Evolutionary conservation across 176 grass and related monocot species (phyloP), one percentile per base, ranked within the genome.

Genomic region (Avena sativa): DNA sequence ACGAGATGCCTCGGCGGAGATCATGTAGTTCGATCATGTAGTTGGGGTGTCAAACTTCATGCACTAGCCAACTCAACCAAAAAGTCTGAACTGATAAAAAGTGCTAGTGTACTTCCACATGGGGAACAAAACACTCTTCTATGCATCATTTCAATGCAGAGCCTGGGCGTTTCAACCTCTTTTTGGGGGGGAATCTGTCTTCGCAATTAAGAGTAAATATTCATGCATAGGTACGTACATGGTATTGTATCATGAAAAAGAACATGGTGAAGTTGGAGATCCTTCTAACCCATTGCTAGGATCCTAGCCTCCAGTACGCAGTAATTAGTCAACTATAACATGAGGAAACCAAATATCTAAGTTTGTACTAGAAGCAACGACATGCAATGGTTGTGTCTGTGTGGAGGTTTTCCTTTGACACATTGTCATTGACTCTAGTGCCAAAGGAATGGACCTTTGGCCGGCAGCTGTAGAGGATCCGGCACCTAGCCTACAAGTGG

Each of bases 401-500:
- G 11, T 19, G 26, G 47, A 47, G 50, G 26, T 17, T 43, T 78
- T 34, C 13, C 61, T 64, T 34, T 34, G 32, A 34, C 51, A 17
- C 72, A 78, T 83, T 6, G 50, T 14, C 5, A 21, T 77, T 78
- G 86, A 88, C 79, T 30, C 30, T 21, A 38, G 2, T 5, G 53
- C 72, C 19, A 4, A 51, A 9, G 1, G 19, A 25, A 51, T 63
- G 12, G 28, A 53, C 8, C 26, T 20, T 8, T 21, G 81, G 72
- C 25, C 20, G 2, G 74, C 55, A 9, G 66, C 10, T 63, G 65
- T 52, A 72, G 56, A 80, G 30, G 58, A 84, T 78, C 81, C 74
- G 71, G 38, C 62, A 79, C 85, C 23, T 14, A 11, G 14, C 21
- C 59, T 25, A 62, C 9, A 84, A 73, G 74, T 62, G 43, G 74